Conservation (phyloP, 306 rosid species). For the Ziziphus jujuba region DNA sequence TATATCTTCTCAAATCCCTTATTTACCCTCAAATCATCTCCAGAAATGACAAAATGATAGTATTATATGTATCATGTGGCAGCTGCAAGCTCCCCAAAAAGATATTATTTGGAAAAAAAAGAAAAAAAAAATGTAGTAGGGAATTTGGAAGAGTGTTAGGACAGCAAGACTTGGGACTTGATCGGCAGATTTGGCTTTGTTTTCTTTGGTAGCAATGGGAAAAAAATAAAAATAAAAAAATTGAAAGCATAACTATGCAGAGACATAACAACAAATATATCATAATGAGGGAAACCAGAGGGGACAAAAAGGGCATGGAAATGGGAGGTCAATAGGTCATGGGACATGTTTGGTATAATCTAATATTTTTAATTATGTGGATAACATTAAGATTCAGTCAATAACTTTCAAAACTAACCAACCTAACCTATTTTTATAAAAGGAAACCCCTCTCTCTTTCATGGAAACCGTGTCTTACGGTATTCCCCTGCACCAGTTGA, state of each 20-base stretch:
- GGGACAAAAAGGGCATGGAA: background rate
- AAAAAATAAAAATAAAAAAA: too few relatives aligned
- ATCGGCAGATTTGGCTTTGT: background rate
- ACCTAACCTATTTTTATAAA: background rate
- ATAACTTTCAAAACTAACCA: background rate
- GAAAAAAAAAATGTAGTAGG: background rate
- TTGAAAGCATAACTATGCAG: background rate
- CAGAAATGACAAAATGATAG: background rate
- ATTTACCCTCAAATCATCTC: background rate
- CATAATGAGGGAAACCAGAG: background rate
- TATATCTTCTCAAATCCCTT: background rate
- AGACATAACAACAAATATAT: conserved; percentile 4
- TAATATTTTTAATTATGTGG: too few relatives aligned
- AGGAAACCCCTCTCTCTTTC: background rate
- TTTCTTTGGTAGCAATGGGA: background rate
- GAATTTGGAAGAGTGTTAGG: conserved; percentile 9
- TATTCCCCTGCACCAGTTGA: background rate
- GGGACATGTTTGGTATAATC: background rate
- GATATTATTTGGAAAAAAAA: background rate
- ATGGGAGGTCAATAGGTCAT: background rate
- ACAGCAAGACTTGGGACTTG: background rate
- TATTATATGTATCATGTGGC: background rate
- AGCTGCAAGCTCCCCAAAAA: background rate
- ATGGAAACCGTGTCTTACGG: background rate
- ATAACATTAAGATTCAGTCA: conserved; percentile 4